Conservation (phyloP, 202 grass and related monocot species). For the Saccharum hybrid region DNA sequence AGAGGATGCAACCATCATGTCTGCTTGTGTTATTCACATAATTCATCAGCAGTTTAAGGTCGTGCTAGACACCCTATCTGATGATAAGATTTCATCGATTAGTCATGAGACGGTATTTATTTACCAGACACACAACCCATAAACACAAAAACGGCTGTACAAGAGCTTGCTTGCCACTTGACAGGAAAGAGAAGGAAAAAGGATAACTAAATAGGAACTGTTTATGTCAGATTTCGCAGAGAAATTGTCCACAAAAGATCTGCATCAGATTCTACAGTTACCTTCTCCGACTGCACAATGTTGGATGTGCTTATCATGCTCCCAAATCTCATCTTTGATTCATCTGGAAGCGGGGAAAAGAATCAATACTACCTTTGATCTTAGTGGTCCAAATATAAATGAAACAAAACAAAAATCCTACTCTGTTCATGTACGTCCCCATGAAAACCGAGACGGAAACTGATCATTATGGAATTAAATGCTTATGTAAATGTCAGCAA, state of each 20-base stretch:
- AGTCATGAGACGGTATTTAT: conserved; percentile 5
- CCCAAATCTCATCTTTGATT: conserved; percentile 74
- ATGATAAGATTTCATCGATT: not conserved
- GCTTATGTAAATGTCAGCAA: not conserved
- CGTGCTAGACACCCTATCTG: not conserved
- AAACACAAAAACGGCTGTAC: conserved; percentile 30
- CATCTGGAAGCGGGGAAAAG: conserved; percentile 45
- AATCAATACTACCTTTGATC: not conserved
- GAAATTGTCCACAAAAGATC: conserved; percentile 76
- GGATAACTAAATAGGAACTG: not conserved
- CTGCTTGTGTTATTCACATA: conserved; percentile 21
- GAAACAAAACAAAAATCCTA: not conserved
- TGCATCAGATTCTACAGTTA: conserved; percentile 63
- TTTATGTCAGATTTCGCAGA: conserved; percentile 47
- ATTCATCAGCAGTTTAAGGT: not conserved
- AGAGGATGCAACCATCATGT: not conserved
- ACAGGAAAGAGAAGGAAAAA: not conserved
- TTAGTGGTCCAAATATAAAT: not conserved
- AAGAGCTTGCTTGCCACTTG: conserved; percentile 2
- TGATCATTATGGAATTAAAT: not conserved
- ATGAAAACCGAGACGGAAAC: not conserved
- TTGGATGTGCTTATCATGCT: conserved; percentile 69
- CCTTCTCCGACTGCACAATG: conserved; percentile 57
- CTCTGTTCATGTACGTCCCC: not conserved
- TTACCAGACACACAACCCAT: not conserved